These are phyloP conservation scores for Russula sp. DNA, from an alignment of 768 basidiomycete genomes.

Conservation along the genomic window DNA sequence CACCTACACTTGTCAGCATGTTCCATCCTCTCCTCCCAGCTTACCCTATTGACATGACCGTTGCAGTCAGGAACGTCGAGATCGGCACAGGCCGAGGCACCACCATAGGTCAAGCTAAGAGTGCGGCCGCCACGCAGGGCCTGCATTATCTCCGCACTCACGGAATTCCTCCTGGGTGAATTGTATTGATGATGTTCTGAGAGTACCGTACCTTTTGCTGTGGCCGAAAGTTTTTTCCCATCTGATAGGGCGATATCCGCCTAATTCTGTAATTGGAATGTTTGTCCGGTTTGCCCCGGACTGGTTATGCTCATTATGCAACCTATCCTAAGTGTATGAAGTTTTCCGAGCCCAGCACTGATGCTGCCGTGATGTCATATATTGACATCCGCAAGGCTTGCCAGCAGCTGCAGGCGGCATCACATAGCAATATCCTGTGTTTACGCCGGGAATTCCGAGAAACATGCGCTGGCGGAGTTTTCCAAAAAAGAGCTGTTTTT, in stretches of 20 bases:
- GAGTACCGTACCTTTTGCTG: no score
- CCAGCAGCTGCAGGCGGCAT: no score
- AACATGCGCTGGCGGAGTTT: no score
- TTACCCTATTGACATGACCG: neutral
- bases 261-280: neutral
- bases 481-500: no score
- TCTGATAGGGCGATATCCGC: neutral
- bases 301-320: neutral
- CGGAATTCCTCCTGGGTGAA: neutral
- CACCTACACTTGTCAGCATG: constrained; percentile 2
- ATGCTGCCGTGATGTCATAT: neutral
- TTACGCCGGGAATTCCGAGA: neutral
- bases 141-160: neutral
- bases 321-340: neutral
- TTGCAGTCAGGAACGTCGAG: neutral
- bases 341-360: neutral
- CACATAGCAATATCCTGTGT: no score
- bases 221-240: neutral
- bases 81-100: neutral
- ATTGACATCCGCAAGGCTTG: neutral
- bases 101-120: neutral
- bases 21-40: neutral
- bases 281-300: neutral
- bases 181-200: neutral
- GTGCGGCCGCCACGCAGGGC: neutral